These are phyloP conservation scores for Botryotinia globosa DNA, from an alignment of 2,329 filamentous ascomycete species.

Conservation along the genomic window DNA sequence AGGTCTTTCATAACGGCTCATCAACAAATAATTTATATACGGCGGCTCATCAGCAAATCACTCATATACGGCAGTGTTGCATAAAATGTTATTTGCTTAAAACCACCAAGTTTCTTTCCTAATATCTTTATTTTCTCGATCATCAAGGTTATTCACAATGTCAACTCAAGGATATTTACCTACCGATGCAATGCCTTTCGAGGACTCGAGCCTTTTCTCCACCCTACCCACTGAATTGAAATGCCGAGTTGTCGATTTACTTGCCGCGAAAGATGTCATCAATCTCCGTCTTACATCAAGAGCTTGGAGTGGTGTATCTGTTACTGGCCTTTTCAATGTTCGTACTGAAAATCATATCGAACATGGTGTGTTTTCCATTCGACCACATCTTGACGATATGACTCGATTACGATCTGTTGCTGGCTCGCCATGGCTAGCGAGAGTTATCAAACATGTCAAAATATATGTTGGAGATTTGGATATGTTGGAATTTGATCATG, in stretches of 20 bases:
- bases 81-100: too few relatives aligned
- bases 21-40: neutral
- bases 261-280: conserved; percentile 12
- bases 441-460: conserved; percentile 13
- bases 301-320: conserved; percentile 5
- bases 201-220: neutral
- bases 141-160: neutral
- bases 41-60: neutral
- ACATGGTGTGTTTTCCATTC: conserved; percentile 9
- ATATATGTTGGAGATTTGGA: conserved; percentile 19
- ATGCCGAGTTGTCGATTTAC: conserved; percentile 2
- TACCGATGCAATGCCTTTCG: too few relatives aligned
- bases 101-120: neutral
- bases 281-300: conserved; percentile 8
- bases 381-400: conserved; percentile 18
- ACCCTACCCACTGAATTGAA: conserved; percentile 11
- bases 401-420: conserved; percentile 1
- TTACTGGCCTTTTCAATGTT: conserved; percentile 10
- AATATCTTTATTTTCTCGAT: neutral
- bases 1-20: too few relatives aligned
- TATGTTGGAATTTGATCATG: conserved; percentile 18
- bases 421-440: conserved; percentile 14
- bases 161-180: too few relatives aligned
- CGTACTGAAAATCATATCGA: neutral
- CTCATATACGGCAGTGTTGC: too few relatives aligned